Base-by-base conservation (phyloP, 345 rosid genomes). In the Erysimum cheiranthoides region DNA sequence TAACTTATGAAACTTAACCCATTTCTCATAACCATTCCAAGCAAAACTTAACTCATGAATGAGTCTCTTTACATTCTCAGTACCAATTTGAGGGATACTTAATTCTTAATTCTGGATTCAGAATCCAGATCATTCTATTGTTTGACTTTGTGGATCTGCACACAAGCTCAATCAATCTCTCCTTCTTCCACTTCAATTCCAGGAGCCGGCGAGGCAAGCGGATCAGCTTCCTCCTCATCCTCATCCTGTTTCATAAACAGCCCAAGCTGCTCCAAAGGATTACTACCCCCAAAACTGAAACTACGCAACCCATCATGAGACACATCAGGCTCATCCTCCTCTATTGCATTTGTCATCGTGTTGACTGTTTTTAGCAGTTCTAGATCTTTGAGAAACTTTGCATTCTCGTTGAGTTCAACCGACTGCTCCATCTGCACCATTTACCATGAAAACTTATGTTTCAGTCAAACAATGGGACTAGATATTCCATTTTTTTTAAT, bases 381-480 rank as follows among this genome's bases (percentile, higher is more conserved):
- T 39, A 93, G 68, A 73, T 93, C 97, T 82, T 89, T 80, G 83
- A 91, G 84, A 72, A 88, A 89, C 59, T 75, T 81, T 75, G 93
- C 75, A 73, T 83, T 89, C 83, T 87, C 96, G 46, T 93, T 89
- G 64, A 91, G 90, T 31, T 88, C 93, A 30, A 90, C 98, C 0
- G 93, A 91, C 85, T 88, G 89, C 71, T 91, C 96, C 89, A 93
- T 91, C 98, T 93, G 96, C 78, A 45, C 9, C 71, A 25, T 66
- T 64, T 56, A 42, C 67, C 31, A 57, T 27, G 21, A 66, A 13
- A 71, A 64, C 14, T 9, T 3, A 53, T 10, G 47, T 42, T 42
- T 73, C 45, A 65, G 30, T 21, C 16, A 54, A 10, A 36, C 27
- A 34, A 5, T 9, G 10, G 9, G 10, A 21, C 62, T 31, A 13